Conservation (phyloP, 2,329 filamentous ascomycete species). For the Botryosphaeria dothidea region DNA sequence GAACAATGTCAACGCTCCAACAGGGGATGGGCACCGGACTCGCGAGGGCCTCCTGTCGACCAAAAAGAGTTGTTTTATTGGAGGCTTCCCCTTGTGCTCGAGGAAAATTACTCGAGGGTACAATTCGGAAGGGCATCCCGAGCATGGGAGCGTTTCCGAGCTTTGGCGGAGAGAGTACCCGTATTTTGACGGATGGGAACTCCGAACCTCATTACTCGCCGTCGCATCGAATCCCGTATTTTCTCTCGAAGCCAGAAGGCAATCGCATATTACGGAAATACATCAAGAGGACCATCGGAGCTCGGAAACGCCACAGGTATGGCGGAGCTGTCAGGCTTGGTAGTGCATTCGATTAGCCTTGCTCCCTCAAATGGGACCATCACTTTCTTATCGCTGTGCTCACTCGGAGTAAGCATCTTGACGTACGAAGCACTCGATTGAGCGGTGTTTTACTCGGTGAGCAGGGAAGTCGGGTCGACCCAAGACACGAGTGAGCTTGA, state of each 20-base stretch:
- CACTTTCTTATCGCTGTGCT: neutral
- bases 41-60: neutral
- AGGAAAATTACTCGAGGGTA: neutral
- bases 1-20: neutral
- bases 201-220: neutral
- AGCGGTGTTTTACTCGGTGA: too few relatives aligned
- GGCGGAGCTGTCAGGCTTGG: neutral
- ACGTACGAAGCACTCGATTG: too few relatives aligned
- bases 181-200: neutral
- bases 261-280: neutral
- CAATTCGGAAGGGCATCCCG: neutral
- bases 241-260: neutral
- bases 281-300: neutral
- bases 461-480: too few relatives aligned
- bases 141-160: neutral
- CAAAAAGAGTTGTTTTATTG: neutral
- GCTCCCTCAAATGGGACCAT: too few relatives aligned
- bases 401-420: neutral
- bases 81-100: neutral
- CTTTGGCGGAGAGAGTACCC: neutral
- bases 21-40: neutral
- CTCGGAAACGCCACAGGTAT: neutral
- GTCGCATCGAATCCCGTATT: neutral
- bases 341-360: neutral
- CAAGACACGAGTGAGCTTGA: too few relatives aligned